These are phyloP conservation scores for Cutaneotrichosporon cyanovorans DNA, from an alignment of 1,284 basidiomycete genomes.

Conservation along the genomic window DNA sequence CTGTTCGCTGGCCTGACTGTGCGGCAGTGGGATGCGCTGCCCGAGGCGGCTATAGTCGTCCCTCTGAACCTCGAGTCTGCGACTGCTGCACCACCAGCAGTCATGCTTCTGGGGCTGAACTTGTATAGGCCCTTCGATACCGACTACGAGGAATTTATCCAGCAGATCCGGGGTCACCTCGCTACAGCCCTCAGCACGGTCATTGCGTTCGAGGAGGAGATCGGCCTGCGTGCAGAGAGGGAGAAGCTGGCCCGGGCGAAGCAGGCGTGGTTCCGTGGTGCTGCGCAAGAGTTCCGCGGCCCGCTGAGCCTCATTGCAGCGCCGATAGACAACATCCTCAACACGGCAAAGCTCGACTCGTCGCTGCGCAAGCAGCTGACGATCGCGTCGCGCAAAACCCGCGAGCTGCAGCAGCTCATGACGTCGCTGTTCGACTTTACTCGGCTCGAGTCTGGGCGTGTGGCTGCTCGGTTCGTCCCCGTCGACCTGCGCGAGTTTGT, in stretches of 20 bases:
- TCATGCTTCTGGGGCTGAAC: constrained; percentile 47
- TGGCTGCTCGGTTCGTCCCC: constrained; percentile 39
- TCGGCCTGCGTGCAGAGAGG: constrained; percentile 32
- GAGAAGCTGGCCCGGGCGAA: constrained; percentile 44
- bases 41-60: constrained; percentile 15
- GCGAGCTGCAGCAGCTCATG: constrained; percentile 33
- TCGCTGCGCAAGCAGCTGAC: constrained; percentile 26
- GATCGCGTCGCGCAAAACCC: constrained; percentile 5
- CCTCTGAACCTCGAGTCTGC: constrained; percentile 2
- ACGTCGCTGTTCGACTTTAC: constrained; percentile 43
- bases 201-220: constrained; percentile 40
- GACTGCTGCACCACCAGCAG: constrained; percentile 30
- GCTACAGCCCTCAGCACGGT: constrained; percentile 31
- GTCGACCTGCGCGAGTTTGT: constrained; percentile 39
- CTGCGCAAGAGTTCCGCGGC: constrained; percentile 43
- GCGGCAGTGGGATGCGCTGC: constrained; percentile 42
- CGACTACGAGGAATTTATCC: constrained; percentile 37
- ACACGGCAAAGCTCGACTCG: constrained; percentile 6
- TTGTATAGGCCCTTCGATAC: constrained; percentile 33
- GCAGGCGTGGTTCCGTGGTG: constrained; percentile 40
- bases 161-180: constrained; percentile 34
- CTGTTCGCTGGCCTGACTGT: constrained; percentile 33
- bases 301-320: constrained; percentile 40
- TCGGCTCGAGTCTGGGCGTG: constrained; percentile 37
- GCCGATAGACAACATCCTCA: constrained; percentile 32